These are phyloP conservation scores for Senecio squalidus DNA, from an alignment of 140 eudicot genomes.

Conservation along the genomic window DNA sequence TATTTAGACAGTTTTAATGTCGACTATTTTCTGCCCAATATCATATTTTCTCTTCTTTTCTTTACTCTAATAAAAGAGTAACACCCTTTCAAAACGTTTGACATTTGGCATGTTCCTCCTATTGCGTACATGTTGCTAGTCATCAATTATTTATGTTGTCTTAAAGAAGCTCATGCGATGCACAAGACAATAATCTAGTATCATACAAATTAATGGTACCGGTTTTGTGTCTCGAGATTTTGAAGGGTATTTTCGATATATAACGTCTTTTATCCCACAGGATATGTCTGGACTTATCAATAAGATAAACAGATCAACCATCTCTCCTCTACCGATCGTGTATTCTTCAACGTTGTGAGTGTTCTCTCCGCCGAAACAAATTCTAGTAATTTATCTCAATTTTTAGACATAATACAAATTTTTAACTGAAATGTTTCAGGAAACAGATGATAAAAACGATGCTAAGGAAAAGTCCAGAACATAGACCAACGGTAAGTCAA, in stretches of 20 bases:
- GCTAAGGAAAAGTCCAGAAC: slow-evolving; percentile 94
- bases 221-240: not conserved
- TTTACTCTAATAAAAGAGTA: too few species aligned
- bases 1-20: not conserved
- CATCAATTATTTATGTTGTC: too few species aligned
- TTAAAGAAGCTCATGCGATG: too few species aligned
- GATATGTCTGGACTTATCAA: slow-evolving; percentile 89
- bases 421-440: slow-evolving; percentile 34
- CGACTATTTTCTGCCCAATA: too few species aligned
- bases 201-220: too few species aligned
- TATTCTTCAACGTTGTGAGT: slow-evolving; percentile 88
- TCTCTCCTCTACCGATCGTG: slow-evolving; percentile 87
- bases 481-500: slow-evolving; percentile 94
- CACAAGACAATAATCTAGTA: too few species aligned
- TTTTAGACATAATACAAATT: not conserved
- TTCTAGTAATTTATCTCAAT: not conserved
- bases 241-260: slow-evolving; percentile 17
- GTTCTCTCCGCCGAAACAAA: slow-evolving; percentile 1
- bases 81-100: too few species aligned
- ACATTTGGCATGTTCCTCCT: too few species aligned
- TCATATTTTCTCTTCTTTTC: too few species aligned
- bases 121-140: too few species aligned
- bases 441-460: slow-evolving; percentile 89
- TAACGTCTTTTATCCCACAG: slow-evolving; percentile 31
- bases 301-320: slow-evolving; percentile 78